Evolutionary conservation across 2,329 filamentous ascomycete species (phyloP), one percentile per base, ranked within the genome.

Genomic region (Claviceps lovelessii): DNA sequence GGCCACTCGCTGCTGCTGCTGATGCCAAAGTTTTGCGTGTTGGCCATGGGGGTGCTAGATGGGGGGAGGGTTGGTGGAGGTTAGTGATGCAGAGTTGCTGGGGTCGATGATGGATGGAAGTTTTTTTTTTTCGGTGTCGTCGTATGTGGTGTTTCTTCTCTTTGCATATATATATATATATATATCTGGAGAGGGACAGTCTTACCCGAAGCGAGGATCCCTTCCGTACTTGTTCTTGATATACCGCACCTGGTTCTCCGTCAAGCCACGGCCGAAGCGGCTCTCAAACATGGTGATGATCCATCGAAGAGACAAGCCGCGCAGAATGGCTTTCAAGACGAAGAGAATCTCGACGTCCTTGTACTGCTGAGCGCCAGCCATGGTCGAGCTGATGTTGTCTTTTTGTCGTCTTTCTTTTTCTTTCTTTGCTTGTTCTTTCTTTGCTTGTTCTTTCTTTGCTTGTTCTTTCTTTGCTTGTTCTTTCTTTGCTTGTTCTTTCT

Each of bases 191-290:
- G 13, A 5, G 7, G 17, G 42, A 46, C 10, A 39, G 23, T 17
- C 69, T 55, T 63, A 72, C 71, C 67, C 66, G 54, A 67, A 72
- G 7, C 65, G 62, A 0, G 70, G 68, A 42, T 72, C 69, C 42
- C 63, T 66, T 0, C 71, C 70, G 47, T 73, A 73, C 56, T 72
- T 71, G 57, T 67, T 68, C 57, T 68, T 70, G 9, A 72, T 57
- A 53, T 73, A 73, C 10, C 68, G 65, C 10, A 73, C 62, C 57
- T 72, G 68, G 49, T 67, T 70, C 1, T 62, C 57, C 2, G 64
- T 65, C 51, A 71, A 58, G 0, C 46, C 13, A 23, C 65, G 66
- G 35, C 58, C 59, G 52, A 70, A 72, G 6, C 52, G 54, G 8
- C 57, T 48, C 13, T 60, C 46, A 46, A 69, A 72, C 6, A 62